Percentiles rank a stretch among this genome's conserved stretches.
Evolutionary conservation across 345 rosid species (phyloP).

Genomic region (Gynandropsis gynandra): DNA sequence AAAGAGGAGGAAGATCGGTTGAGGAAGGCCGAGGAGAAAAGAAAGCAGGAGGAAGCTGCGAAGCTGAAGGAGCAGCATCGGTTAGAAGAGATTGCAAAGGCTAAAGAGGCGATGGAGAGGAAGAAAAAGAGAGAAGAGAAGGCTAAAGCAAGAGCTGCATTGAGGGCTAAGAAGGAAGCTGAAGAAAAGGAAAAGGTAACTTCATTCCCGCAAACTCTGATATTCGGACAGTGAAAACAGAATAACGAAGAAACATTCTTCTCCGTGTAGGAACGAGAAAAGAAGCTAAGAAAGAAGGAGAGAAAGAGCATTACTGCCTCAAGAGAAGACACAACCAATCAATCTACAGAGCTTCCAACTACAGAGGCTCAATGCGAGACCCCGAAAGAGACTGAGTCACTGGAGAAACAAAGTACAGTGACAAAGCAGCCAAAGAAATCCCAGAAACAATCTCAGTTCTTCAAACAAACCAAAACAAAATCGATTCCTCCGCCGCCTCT

Average conservation of each 20-base stretch:
- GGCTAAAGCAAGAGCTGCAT: conserved; percentile 65
- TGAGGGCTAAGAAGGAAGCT: conserved; percentile 68
- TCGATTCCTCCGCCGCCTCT: conserved; percentile 61
- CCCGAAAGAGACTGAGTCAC: conserved; percentile 31
- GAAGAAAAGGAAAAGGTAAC: conserved; percentile 71
- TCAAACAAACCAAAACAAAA: conserved; percentile 53
- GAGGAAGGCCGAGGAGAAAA: conserved; percentile 68
- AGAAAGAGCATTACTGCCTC: conserved; percentile 26
- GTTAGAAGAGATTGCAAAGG: conserved; percentile 69
- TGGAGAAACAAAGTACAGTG: conserved; percentile 21
- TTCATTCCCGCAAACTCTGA: background rate
- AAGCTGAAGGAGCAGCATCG: conserved; percentile 52
- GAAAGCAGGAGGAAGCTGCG: conserved; percentile 58
- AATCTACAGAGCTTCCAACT: conserved; percentile 18
- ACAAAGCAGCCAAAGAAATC: conserved; percentile 46
- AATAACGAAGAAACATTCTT: conserved; percentile 5
- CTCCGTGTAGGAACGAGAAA: conserved; percentile 64
- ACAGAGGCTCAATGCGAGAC: conserved; percentile 34
- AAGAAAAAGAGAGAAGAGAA: conserved; percentile 62
- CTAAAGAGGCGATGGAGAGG: conserved; percentile 75
- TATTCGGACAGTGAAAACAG: background rate
- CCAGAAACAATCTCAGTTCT: conserved; percentile 34
- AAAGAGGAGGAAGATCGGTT: conserved; percentile 70
- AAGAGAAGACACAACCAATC: conserved; percentile 23
- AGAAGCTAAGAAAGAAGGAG: conserved; percentile 71